Conservation (phyloP, 495 filamentous ascomycete genomes). For the Recurvomyces mirabilis region DNA sequence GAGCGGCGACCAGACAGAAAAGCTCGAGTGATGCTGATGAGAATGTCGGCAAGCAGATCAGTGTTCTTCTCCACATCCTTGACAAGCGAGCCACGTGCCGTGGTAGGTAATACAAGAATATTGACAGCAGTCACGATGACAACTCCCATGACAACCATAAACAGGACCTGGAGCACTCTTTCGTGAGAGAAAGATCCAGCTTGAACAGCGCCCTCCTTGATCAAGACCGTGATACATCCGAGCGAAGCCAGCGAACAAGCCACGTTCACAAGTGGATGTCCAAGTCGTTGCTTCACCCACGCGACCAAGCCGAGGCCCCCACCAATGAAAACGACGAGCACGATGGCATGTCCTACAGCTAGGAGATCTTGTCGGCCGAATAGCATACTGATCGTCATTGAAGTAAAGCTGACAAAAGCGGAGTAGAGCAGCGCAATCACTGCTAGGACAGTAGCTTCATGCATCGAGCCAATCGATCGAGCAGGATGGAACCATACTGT, state of each 20-base stretch:
- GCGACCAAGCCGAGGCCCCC: conserved; percentile 71
- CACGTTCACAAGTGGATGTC: conserved; percentile 79
- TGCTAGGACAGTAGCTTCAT: conserved; percentile 76
- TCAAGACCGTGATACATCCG: conserved; percentile 81
- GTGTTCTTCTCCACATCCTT: conserved; percentile 65
- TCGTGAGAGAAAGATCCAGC: conserved; percentile 64
- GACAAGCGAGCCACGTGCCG: conserved; percentile 64
- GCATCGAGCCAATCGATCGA: conserved; percentile 79
- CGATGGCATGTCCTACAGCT: conserved; percentile 63
- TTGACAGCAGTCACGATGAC: conserved; percentile 63
- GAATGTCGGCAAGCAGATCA: conserved; percentile 64
- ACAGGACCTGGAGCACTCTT: conserved; percentile 78
- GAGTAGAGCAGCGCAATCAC: conserved; percentile 74
- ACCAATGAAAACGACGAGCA: conserved; percentile 78
- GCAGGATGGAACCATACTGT: conserved; percentile 98
- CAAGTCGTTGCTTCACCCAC: conserved; percentile 82
- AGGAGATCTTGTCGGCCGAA: conserved; percentile 57
- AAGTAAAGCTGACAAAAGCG: conserved; percentile 65
- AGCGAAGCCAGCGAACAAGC: conserved; percentile 84
- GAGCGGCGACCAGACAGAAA: conserved; percentile 80
- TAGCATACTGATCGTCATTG: conserved; percentile 74
- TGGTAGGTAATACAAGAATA: conserved; percentile 67
- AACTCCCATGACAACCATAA: conserved; percentile 84
- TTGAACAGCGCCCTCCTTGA: conserved; percentile 83
- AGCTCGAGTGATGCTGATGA: conserved; percentile 69